Conservation (phyloP, 148 eudicot genomes). For the Chenopodium album region DNA sequence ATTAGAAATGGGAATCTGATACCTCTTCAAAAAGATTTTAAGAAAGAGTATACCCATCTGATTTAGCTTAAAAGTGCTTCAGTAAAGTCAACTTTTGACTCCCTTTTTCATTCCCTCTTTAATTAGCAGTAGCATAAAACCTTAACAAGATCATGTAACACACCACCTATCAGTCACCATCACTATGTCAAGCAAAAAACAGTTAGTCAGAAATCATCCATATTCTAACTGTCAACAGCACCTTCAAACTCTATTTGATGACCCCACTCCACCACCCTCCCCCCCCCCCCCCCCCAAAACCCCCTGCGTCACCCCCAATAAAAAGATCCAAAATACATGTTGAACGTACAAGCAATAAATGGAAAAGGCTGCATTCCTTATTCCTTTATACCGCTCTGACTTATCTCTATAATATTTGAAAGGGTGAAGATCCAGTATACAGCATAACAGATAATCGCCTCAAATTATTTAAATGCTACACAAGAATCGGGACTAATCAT, state of each 20-base stretch:
- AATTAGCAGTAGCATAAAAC: background rate
- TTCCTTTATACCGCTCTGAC: too few species aligned
- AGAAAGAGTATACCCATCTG: too few species aligned
- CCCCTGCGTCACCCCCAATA: too few species aligned
- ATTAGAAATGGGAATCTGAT: too few species aligned
- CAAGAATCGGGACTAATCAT: background rate
- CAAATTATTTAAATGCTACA: background rate
- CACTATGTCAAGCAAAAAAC: background rate
- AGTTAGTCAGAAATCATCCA: background rate
- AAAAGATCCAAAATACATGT: too few species aligned
- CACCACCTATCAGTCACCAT: background rate
- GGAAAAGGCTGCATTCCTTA: background rate
- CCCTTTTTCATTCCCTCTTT: background rate
- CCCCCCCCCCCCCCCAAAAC: too few species aligned
- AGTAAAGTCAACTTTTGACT: background rate
- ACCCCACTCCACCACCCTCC: too few species aligned
- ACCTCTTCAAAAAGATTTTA: too few species aligned
- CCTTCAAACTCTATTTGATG: too few species aligned
- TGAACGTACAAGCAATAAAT: too few species aligned
- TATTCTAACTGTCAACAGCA: background rate
- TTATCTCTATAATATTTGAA: background rate
- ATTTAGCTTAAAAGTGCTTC: too few species aligned
- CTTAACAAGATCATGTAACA: background rate
- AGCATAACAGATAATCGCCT: background rate
- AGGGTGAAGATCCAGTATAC: background rate